Evolutionary conservation across 1,139 yeast genomes (phyloP), one percentile per base, ranked within the genome.

Genomic region (Suhomyces atakaporum): DNA sequence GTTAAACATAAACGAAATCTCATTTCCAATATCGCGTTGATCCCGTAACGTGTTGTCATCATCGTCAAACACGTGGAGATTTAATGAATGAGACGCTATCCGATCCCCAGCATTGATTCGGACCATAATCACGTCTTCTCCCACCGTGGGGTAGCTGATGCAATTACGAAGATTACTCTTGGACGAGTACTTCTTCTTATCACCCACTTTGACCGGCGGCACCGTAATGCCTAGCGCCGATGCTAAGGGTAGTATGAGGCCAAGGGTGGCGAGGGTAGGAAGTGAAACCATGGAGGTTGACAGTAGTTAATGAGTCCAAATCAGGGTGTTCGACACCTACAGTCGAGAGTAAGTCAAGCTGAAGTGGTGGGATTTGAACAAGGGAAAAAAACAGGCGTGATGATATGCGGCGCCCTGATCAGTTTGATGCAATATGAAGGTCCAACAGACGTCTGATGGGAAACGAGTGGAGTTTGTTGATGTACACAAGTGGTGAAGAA

Each of bases 51-150:
- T 44, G 45, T 69, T 70, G 31, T 60, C 55, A 16, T 62, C 65
- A 19, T 62, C 60, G 42, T 71, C 77, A 40, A 70, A 59, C 4
- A 71, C 60, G 32, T 56, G 54, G 30, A 71, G 49, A 43, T 68
- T 64, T 39, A 71, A 56, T 18, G 38, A 36, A 42, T 71, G 77
- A n/a, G 69, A 58, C 5, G 57, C 48, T 4, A 60, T 33, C 16
- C 46, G 53, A 23, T 59, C 64, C 18, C 73, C 73, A 30, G 58
- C 42, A 12, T 55, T 45, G 23, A 69, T 48, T 22, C 52, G 53
- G 16, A 69, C 60, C 56, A 67, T 51, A 18, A 70, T 48, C 16
- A 69, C 56, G 37, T 71, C 76, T 43, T 69, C 62, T 25, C 56
- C 51, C 27, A 58, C 56, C 5, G 73, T 65, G n/a, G 54, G 50